Percentiles rank a stretch among this genome's conserved stretches.
Conservation (phyloP, 495 filamentous ascomycete species). For the Neurospora africana region DNA sequence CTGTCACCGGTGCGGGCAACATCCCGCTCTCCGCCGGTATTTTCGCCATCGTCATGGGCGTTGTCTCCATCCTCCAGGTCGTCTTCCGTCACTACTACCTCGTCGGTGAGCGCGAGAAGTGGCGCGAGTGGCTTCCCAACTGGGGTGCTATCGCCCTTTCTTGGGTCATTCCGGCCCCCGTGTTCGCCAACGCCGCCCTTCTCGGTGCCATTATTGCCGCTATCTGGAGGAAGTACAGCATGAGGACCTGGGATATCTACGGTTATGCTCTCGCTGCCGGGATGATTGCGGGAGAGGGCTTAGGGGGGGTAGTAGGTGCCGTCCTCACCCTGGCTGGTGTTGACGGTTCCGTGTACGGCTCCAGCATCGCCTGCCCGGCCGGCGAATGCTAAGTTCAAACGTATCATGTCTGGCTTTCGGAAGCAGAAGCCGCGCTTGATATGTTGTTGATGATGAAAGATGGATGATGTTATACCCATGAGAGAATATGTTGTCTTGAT, state of each 20-base stretch:
- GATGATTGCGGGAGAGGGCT: slow-evolving; percentile 53
- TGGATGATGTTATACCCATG: neutral
- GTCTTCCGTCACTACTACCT: slow-evolving; percentile 49
- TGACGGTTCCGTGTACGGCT: slow-evolving; percentile 35
- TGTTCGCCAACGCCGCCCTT: slow-evolving; percentile 40
- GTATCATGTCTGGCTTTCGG: neutral
- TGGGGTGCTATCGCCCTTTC: slow-evolving; percentile 56
- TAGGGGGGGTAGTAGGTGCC: slow-evolving; percentile 53
- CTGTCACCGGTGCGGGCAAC: slow-evolving; percentile 47
- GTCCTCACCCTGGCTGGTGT: slow-evolving; percentile 43
- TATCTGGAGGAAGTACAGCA: slow-evolving; percentile 47
- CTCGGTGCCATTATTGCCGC: slow-evolving; percentile 48
- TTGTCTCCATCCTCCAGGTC: slow-evolving; percentile 39
- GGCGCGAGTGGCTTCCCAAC: slow-evolving; percentile 52
- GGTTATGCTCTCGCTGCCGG: slow-evolving; percentile 54
- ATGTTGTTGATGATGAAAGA: neutral
- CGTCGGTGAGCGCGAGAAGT: slow-evolving; percentile 34
- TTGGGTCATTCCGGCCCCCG: slow-evolving; percentile 42
- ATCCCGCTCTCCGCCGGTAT: slow-evolving; percentile 47
- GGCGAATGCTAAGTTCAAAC: slow-evolving; percentile 12
- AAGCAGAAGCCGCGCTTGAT: neutral
- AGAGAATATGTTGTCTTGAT: neutral
- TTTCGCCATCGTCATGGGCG: slow-evolving; percentile 45
- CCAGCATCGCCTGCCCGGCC: slow-evolving; percentile 38
- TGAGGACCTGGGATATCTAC: slow-evolving; percentile 47